Percentiles rank a stretch among this genome's conserved stretches.
These are phyloP conservation scores for Eucalyptus camaldulensis DNA, from an alignment of 345 rosid species.

Conservation along the genomic window DNA sequence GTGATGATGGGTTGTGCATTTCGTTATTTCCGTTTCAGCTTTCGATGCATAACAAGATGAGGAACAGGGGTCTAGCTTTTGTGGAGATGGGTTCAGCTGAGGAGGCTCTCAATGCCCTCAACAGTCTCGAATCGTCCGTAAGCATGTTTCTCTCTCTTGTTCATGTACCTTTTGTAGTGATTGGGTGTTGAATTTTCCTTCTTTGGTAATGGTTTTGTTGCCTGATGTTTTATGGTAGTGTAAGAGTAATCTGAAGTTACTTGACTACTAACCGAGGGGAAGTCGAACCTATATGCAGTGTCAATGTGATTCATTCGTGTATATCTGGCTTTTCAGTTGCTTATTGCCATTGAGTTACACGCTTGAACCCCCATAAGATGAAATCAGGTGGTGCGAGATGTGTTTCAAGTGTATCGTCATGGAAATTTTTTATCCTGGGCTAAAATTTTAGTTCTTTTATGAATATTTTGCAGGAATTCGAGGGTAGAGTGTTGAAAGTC, in stretches of 20 bases:
- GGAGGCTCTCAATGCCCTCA: constrained; percentile 55
- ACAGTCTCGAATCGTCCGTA: constrained; percentile 47
- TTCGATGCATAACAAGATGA: constrained; percentile 61
- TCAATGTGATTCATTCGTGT: background rate
- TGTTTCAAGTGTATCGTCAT: background rate
- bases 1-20: background rate
- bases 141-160: background rate
- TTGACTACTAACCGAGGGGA: background rate
- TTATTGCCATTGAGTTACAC: background rate
- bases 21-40: constrained; percentile 27
- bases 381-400: background rate
- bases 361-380: background rate
- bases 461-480: constrained; percentile 36
- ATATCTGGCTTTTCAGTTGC: background rate
- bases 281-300: background rate
- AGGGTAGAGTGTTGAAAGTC: constrained; percentile 51
- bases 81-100: constrained; percentile 69
- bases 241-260: background rate
- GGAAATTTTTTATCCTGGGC: background rate
- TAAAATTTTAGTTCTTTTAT: background rate
- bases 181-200: background rate
- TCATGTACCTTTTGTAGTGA: background rate
- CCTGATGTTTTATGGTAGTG: background rate
- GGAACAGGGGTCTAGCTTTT: constrained; percentile 71
- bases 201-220: background rate